Evolutionary conservation across 192 early-diverging fungal genomes (phyloP).

Genomic region (Geranomyces variabilis): DNA sequence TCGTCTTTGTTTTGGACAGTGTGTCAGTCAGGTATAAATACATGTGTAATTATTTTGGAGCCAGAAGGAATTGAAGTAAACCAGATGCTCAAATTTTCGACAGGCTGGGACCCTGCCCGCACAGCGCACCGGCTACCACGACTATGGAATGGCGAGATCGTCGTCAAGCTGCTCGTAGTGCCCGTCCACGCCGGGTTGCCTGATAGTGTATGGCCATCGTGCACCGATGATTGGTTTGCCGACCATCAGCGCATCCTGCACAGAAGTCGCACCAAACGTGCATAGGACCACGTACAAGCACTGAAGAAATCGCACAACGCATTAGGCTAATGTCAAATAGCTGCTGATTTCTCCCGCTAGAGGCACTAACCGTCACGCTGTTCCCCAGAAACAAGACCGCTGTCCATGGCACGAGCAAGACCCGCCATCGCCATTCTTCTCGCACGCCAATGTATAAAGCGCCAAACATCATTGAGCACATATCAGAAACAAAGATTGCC

Average conservation of each 20-base stretch:
- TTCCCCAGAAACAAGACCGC: constrained; percentile 8
- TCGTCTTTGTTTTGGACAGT: too few relatives aligned
- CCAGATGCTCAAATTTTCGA: too few relatives aligned
- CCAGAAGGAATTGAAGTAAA: too few relatives aligned
- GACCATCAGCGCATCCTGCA: constrained; percentile 11
- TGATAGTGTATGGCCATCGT: constrained; percentile 7
- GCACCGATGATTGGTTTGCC: constrained; percentile 18
- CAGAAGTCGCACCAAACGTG: constrained; percentile 12
- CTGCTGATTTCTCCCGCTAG: too few relatives aligned
- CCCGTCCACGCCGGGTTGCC: constrained; percentile 1
- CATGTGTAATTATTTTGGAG: too few relatives aligned
- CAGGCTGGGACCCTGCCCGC: too few relatives aligned
- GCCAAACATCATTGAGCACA: constrained; percentile 8
- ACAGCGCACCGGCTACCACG: too few relatives aligned
- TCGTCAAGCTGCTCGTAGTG: constrained; percentile 20
- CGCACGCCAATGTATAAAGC: constrained; percentile 4
- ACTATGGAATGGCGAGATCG: too few relatives aligned
- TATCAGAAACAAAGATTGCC: constrained; percentile 15
- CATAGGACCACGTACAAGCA: constrained; percentile 18
- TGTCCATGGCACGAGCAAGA: background rate
- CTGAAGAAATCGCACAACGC: background rate
- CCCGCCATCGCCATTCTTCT: constrained; percentile 21
- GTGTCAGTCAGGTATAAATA: too few relatives aligned
- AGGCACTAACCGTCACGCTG: background rate
- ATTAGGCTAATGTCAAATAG: background rate